Base-by-base conservation (phyloP, 495 filamentous ascomycete genomes). In the Aspergillus wentii region DNA sequence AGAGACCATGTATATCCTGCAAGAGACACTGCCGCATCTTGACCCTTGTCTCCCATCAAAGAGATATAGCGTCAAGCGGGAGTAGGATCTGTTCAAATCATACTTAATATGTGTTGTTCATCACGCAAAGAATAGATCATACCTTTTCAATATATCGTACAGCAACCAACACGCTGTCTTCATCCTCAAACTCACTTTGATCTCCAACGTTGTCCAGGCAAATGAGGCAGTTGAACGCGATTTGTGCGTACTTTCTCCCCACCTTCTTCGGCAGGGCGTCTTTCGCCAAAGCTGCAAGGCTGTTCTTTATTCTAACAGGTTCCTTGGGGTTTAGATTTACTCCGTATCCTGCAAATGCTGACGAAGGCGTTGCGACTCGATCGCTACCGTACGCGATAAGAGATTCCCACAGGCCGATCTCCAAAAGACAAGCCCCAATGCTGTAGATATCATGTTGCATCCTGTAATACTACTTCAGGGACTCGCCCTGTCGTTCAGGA, bases 381-480 rank as follows among this genome's bases (percentile, higher is more conserved):
- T 30, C 22, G 7, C 27, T 17, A 11, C 17, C 17, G 28, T 64
- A 65, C 23, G 15, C 23, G 8, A 69, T 51, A 38, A 82, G 72
- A 1, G 68, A 67, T 3, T 56, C 44, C 78, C 78, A 81, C 11
- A 83, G 39, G 0, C 76, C 79, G 22, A 85, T 62, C 54, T 85
- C 80, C 1, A 85, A 46, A 0, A 85, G 58, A 39, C 71, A 72
- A 7, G 79, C 72, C 0, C 80, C 79, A 9, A 83, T 61, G 46
- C 74, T 78, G 47, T 83, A 83, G 18, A 83, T 78, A 45, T 83
- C 79, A 52, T 82, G 76, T 41, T 78, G 74, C 74, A 80, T 81
- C 5, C 35, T 51, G 39, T 78, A 80, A 6, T 35, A 22, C 1
- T 65, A 61, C 31, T 59, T 41, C 2, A 60, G 62, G 16, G 36